Evolutionary conservation across 148 eudicot species (phyloP).

Genomic region (Cornus florida): DNA sequence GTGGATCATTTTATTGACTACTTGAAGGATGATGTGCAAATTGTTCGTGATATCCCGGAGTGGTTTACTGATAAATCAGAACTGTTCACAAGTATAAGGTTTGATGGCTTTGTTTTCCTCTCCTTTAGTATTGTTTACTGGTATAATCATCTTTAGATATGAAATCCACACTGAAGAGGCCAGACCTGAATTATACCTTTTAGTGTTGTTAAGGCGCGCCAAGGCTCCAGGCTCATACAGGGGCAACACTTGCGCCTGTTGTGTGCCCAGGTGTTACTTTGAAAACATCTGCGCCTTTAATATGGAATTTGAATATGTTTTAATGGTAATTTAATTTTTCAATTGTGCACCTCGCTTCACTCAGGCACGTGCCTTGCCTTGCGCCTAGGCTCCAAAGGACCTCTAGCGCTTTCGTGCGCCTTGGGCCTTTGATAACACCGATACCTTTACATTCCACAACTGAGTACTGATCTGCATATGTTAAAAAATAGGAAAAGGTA

Average conservation of each 20-base stretch:
- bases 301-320: too few species aligned
- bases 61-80: slow-evolving; percentile 95
- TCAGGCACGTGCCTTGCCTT: too few species aligned
- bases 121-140: background rate
- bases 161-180: background rate
- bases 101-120: slow-evolving; percentile 7
- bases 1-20: slow-evolving; percentile 99
- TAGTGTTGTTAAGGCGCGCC: too few species aligned
- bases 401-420: too few species aligned
- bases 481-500: background rate
- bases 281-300: too few species aligned
- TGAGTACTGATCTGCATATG: background rate
- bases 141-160: background rate
- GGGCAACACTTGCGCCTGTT: too few species aligned
- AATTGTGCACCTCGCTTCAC: too few species aligned
- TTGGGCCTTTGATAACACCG: too few species aligned
- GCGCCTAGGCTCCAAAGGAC: too few species aligned
- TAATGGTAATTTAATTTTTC: too few species aligned
- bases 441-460: background rate
- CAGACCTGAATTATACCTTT: background rate
- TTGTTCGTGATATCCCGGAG: slow-evolving; percentile 95
- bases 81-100: slow-evolving; percentile 92
- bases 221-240: too few species aligned
- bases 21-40: slow-evolving; percentile 88
- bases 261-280: too few species aligned